Evolutionary conservation across 2,329 filamentous ascomycete species (phyloP), one percentile per base, ranked within the genome.

Genomic region (Diplodia sapinea): DNA sequence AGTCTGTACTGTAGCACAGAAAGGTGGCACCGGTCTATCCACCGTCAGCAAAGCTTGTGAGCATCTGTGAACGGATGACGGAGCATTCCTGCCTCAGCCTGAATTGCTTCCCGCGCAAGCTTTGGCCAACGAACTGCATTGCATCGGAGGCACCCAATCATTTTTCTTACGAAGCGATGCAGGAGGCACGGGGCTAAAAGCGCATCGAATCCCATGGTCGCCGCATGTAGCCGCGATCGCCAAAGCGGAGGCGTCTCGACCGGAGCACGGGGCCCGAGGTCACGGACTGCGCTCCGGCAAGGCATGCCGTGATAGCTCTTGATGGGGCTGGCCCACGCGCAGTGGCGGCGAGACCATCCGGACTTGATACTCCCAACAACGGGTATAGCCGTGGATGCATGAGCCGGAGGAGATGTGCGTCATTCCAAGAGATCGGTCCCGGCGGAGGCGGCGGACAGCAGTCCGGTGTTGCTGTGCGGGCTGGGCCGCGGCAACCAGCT

Each of bases 301-400:
- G 36, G 50, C 17, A 50, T 62, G 29, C 29, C 29, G 36, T 62
- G 57, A 20, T 62, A 36, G 26, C n/a, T 50, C 13, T 29, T n/a
- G 40, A 43, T 51, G 43, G 17, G 36, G 20, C 43, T 20, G 43
- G 29, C 29, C 26, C 26, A n/a, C 43, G 6, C 15, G 17, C 13
- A 15, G 29, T 23, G n/a, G 57, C 56, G 38, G 29, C 31, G 17
- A 51, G 17, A 51, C 23, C 29, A 13, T 51, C 29, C 43, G 59
- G 47, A 63, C 43, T 51, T 51, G 59, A 40, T 51, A 63, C 59
- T 63, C 13, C n/a, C 59, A 33, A 38, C 12, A n/a, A 63, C 59
- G 59, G 59, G 59, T 51, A 63, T 8, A 51, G 59, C 59, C 59
- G 59, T 47, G 38, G 43, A 20, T 51, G 59, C 47, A 63, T 51